These are phyloP conservation scores for Ceratobasidium sp. DNA, from an alignment of 1,284 basidiomycete species.

Conservation along the genomic window DNA sequence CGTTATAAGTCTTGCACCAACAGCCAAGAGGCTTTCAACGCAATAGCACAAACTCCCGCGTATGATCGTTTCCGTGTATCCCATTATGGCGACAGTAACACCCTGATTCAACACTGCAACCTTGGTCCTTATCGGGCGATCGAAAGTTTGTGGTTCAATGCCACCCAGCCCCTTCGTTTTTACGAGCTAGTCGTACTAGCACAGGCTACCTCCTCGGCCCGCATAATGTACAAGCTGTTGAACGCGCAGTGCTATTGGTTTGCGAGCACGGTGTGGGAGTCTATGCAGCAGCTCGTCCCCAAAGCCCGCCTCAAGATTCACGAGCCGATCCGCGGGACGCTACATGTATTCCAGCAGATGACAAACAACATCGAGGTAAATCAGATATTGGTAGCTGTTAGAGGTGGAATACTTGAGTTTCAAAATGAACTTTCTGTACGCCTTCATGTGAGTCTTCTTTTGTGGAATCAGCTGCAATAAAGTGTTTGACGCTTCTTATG, in stretches of 20 bases:
- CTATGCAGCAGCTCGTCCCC: background rate
- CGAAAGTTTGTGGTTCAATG: background rate
- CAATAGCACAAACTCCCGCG: background rate
- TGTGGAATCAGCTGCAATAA: too few species aligned
- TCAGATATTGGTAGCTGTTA: too few species aligned
- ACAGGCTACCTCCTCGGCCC: background rate
- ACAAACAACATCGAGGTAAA: too few species aligned
- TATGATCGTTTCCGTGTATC: constrained; percentile 16
- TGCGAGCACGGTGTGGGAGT: constrained; percentile 24
- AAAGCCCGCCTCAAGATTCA: too few species aligned
- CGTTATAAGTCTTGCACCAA: too few species aligned
- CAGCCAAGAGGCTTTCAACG: background rate
- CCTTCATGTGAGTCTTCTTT: too few species aligned
- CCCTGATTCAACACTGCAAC: background rate
- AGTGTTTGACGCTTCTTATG: too few species aligned
- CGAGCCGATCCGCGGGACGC: too few species aligned
- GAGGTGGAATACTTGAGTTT: too few species aligned
- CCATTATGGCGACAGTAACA: background rate
- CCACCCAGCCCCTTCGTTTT: background rate
- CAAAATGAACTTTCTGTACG: too few species aligned
- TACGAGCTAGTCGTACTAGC: background rate
- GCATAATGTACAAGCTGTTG: constrained; percentile 1
- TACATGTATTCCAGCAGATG: too few species aligned
- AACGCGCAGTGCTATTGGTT: constrained; percentile 16
- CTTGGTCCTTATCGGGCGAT: background rate